Base-by-base conservation (phyloP, 2,329 filamentous ascomycete species). In the Ascochyta rabiei region DNA sequence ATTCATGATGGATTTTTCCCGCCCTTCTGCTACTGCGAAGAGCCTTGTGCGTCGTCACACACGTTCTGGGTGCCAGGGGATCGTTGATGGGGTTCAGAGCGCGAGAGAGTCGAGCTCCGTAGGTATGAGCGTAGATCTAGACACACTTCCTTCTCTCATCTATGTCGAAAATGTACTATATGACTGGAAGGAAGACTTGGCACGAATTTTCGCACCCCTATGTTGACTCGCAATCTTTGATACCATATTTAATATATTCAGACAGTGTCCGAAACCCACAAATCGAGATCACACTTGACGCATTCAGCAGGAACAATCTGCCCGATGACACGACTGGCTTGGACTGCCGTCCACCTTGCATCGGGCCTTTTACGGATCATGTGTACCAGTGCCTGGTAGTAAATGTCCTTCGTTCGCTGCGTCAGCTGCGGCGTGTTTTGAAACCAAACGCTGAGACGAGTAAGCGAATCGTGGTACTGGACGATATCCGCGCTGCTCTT, bases 361-460 rank as follows among this genome's bases (percentile, higher is more conserved):
- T 47, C 30, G 2, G 49, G 23, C 21, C 42, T 53, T 18, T 30
- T 53, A 10, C 24, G 24, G 3, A 47, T 18, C 49, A 53, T 47
- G 15, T 41, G 8, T 15, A 9, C 23, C 10, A 43, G 13, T 1
- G 48, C 44, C 6, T 28, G 13, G 5, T 7, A 9, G 8, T 19
- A 44, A 1, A 40, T 15, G 0, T 26, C 38, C 18, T 44, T 38
- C 1, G 24, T 18, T 39, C 15, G 34, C 7, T 28, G 15, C 3
- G 26, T 34, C 16, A 23, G 15, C 16, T 15, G n/a, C 1, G 23
- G 24, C 15, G 31, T 16, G 5, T 21, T 18, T 4, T 23, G 10
- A n/a, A 45, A 51, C 48, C 40, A 51, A 2, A 7, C 4, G 2
- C 12, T 26, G 15, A 51, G 1, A 5, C 23, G 49, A 4, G 0